These are phyloP conservation scores for Gamsiella multidivaricata DNA, from an alignment of 192 early-diverging fungal species.

Conservation along the genomic window DNA sequence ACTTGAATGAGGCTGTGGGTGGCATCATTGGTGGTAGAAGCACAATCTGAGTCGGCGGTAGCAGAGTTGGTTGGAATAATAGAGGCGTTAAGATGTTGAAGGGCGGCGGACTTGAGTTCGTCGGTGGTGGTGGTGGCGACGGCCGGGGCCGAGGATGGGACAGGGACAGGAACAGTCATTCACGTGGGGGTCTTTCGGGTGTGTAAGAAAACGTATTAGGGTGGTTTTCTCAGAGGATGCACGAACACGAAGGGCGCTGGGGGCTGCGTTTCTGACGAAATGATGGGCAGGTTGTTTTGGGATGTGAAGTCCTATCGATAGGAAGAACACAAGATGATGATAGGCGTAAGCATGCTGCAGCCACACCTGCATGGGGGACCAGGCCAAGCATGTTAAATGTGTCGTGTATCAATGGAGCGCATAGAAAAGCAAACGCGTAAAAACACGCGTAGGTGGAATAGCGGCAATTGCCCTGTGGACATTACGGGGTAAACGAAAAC, in stretches of 20 bases:
- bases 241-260: slow-evolving; percentile 54
- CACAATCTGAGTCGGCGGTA: neutral
- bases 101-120: slow-evolving; percentile 52
- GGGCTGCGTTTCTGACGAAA: slow-evolving; percentile 57
- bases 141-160: slow-evolving; percentile 44
- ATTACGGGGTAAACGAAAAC: no score
- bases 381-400: no score
- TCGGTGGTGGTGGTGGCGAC: slow-evolving; percentile 35
- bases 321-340: neutral
- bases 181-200: slow-evolving; percentile 55
- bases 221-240: slow-evolving; percentile 57
- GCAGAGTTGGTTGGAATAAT: slow-evolving; percentile 1
- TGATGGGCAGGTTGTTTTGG: slow-evolving; percentile 56
- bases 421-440: no score
- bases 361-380: no score
- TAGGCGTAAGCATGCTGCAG: neutral
- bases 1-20: slow-evolving; percentile 6
- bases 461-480: no score
- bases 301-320: slow-evolving; percentile 51
- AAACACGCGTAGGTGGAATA: no score
- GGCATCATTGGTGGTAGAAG: slow-evolving; percentile 10
- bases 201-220: slow-evolving; percentile 54
- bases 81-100: slow-evolving; percentile 43
- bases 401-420: no score
- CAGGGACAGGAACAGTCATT: slow-evolving; percentile 58